Conservation (phyloP, 176 grass and related monocot species). For the Carex parvula region DNA sequence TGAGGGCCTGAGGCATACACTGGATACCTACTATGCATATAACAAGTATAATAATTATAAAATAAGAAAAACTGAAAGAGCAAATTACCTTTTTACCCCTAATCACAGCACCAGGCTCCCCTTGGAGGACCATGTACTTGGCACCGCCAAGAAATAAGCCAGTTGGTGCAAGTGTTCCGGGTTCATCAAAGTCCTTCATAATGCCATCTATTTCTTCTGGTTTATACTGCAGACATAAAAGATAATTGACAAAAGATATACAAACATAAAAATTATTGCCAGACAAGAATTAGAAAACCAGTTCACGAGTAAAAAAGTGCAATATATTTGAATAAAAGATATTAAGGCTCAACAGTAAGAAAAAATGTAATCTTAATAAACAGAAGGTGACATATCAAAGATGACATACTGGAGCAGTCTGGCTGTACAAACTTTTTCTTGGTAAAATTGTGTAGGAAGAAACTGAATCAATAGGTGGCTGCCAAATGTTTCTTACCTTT, state of each 20-base stretch:
- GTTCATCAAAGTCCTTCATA: conserved; percentile 86
- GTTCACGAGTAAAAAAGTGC: not conserved
- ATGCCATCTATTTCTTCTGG: conserved; percentile 61
- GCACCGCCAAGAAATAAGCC: conserved; percentile 48
- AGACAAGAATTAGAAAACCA: not conserved
- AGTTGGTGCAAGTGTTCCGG: conserved; percentile 69
- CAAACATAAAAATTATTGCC: not conserved
- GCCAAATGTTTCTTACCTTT: not conserved
- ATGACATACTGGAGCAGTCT: not conserved
- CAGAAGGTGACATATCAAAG: not conserved
- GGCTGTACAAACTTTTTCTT: not conserved
- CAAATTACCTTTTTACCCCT: conserved; percentile 73
- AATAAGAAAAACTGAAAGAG: not conserved
- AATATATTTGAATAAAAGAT: not conserved
- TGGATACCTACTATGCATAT: not conserved
- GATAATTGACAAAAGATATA: not conserved
- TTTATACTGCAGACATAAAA: conserved; percentile 41
- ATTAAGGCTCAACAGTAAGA: not conserved
- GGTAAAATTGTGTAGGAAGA: not conserved
- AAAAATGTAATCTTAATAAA: not conserved
- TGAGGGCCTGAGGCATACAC: not conserved
- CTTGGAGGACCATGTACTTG: conserved; percentile 87
- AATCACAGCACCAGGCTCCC: conserved; percentile 67
- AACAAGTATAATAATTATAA: not conserved
- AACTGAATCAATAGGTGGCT: not conserved